Evolutionary conservation across 352 stramenopile species (phyloP).

Genomic region (Phytophthora litchii): DNA sequence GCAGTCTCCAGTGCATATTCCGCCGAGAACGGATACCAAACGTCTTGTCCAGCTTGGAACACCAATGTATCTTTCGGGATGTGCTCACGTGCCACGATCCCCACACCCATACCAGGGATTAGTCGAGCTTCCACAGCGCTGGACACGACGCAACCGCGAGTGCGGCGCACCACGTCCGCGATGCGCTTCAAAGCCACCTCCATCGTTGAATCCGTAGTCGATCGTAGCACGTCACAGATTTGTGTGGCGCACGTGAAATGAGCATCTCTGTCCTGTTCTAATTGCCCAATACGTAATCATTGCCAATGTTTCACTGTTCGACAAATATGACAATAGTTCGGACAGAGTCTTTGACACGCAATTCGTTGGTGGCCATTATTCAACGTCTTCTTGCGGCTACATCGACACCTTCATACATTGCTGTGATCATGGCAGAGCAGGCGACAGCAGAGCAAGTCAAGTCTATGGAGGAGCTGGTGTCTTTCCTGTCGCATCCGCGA

Average conservation of each 20-base stretch:
- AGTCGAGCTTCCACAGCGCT: conserved; percentile 52
- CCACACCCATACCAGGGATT: conserved; percentile 67
- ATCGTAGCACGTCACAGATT: conserved; percentile 24
- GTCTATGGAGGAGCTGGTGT: conserved; percentile 85
- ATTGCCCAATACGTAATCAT: conserved; percentile 10
- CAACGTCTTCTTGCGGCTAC: conserved; percentile 3
- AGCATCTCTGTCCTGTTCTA: neutral
- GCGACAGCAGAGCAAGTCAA: conserved; percentile 59
- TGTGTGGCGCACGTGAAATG: conserved; percentile 10
- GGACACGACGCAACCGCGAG: conserved; percentile 56
- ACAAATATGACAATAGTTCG: conserved; percentile 11
- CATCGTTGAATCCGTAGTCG: conserved; percentile 27
- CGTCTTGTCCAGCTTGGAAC: conserved; percentile 59
- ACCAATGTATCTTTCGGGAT: conserved; percentile 70
- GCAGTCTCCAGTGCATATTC: conserved; percentile 65
- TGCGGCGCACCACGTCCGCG: conserved; percentile 57
- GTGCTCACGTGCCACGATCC: conserved; percentile 54
- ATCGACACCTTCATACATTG: conserved; percentile 4
- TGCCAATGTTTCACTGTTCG: neutral
- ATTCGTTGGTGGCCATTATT: conserved; percentile 38
- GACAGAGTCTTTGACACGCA: conserved; percentile 30
- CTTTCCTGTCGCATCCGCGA: conserved; percentile 82
- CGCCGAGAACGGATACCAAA: conserved; percentile 82
- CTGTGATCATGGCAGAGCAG: conserved; percentile 44
- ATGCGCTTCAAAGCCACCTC: conserved; percentile 51